Base-by-base conservation (phyloP, 1,284 basidiomycete species). In the Dichomitus squalens region DNA sequence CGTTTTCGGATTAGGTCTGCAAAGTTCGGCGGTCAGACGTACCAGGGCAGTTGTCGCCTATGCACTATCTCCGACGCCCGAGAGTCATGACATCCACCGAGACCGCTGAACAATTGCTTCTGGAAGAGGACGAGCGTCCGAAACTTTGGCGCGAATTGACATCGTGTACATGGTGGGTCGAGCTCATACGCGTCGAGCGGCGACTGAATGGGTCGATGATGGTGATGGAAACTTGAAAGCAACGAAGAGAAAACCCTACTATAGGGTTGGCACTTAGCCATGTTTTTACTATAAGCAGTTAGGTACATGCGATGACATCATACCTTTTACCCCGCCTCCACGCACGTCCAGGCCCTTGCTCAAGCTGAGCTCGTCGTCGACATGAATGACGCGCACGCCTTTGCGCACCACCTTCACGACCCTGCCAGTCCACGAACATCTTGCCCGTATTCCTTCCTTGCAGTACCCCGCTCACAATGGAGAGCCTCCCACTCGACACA, bases 401-500 rank as follows among this genome's bases (percentile, higher is more conserved):
- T 53, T 38, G 4, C 4, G 16, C 38, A 39, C 51, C 33, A 53
- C 41, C 23, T 2, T 39, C 36, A 53, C 51, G 27, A 41, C 35
- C 49, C 23, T 9, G 49, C 35, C 25, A 27, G 11, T 23, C 29
- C 44, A 34, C 31, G n/a, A 21, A 18, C 44, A 34, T 20, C 12
- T 4, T 12, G 29, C 16, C 29, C 44, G 6, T n/a, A 20, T 3
- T 9, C 16, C 5, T 9, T n/a, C 4, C 8, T 20, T 16, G 12
- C 2, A 31, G 3, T 9, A 46, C 14, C n/a, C 25, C 5, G 11
- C 31, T 35, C 14, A 68, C 65, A 65, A 70, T 70, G 69, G 69
- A 70, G 51, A 60, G 57, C 33, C 49, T 70, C 2, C 71, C 71
- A 3, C 62, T 72, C 44, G 71, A 72, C 46, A 68, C 68, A 21